Conservation (phyloP, 345 rosid genomes). For the Microcos paniculata region DNA sequence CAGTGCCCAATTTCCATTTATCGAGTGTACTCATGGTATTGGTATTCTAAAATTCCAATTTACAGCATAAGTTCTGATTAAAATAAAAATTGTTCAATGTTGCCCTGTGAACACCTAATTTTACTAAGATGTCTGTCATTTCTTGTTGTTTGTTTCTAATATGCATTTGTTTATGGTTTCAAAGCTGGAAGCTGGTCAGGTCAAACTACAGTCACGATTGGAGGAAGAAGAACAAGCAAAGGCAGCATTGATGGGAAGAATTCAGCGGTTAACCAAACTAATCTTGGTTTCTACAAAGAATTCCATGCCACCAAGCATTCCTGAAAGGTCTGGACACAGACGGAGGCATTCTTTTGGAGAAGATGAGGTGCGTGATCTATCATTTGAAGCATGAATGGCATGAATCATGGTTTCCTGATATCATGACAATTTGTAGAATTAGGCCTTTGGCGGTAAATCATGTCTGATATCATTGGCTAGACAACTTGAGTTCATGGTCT, state of each 20-base stretch:
- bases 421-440: not conserved
- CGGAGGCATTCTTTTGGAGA: slow-evolving; percentile 80
- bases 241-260: slow-evolving; percentile 74
- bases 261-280: slow-evolving; percentile 65
- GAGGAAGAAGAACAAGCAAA: slow-evolving; percentile 76
- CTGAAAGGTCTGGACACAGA: slow-evolving; percentile 49
- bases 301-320: slow-evolving; percentile 49
- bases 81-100: not conserved
- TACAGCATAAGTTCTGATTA: not conserved
- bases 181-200: slow-evolving; percentile 79
- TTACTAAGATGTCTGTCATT: not conserved
- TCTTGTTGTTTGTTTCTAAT: slow-evolving; percentile 1
- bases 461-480: slow-evolving; percentile 11
- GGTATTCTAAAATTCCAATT: not conserved
- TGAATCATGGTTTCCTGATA: slow-evolving; percentile 9
- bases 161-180: slow-evolving; percentile 17
- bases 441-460: slow-evolving; percentile 1
- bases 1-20: not conserved
- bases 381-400: not conserved
- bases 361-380: slow-evolving; percentile 53
- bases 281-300: slow-evolving; percentile 73
- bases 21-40: not conserved
- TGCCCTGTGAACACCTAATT: not conserved
- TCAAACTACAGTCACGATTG: slow-evolving; percentile 63
- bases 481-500: slow-evolving; percentile 5